Percentiles rank a stretch among this genome's conserved stretches.
Conservation (phyloP, 768 basidiomycete genomes). For the Mycena filopes region DNA sequence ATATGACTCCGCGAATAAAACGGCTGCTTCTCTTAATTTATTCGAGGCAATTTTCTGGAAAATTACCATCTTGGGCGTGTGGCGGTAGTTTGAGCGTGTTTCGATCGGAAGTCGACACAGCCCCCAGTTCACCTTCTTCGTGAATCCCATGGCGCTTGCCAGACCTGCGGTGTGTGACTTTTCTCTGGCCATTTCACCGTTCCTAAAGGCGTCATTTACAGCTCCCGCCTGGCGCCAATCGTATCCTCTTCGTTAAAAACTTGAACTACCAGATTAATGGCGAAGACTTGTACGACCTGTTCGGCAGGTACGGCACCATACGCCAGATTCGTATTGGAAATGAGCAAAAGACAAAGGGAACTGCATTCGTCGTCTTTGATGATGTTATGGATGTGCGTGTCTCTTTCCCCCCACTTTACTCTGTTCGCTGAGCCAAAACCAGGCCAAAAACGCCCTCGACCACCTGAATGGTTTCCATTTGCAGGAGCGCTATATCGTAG, state of each 20-base stretch:
- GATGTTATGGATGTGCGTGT: constrained; percentile 92
- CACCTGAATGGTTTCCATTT: constrained; percentile 98
- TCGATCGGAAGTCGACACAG: neutral
- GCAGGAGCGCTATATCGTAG: constrained; percentile 98
- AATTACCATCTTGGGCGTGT: no score
- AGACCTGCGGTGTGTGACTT: constrained; percentile 70
- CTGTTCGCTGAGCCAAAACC: constrained; percentile 32
- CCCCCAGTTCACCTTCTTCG: neutral
- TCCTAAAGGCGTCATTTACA: constrained; percentile 39
- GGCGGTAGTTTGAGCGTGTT: neutral
- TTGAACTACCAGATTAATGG: constrained; percentile 93
- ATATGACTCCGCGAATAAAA: no score
- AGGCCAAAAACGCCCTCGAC: constrained; percentile 97
- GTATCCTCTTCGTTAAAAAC: constrained; percentile 94
- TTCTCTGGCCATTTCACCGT: neutral
- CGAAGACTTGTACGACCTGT: constrained; percentile 95
- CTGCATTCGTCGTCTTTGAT: constrained; percentile 96
- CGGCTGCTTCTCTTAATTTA: no score
- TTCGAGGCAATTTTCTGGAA: no score
- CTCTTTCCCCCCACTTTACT: constrained; percentile 4
- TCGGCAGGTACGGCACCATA: constrained; percentile 96
- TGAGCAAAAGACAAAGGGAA: constrained; percentile 92
- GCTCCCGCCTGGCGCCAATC: constrained; percentile 93
- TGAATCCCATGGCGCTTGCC: constrained; percentile 65
- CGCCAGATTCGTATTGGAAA: constrained; percentile 95